Conservation (phyloP, 2,329 filamentous ascomycete genomes). For the Pseudopithomyces maydicus region DNA sequence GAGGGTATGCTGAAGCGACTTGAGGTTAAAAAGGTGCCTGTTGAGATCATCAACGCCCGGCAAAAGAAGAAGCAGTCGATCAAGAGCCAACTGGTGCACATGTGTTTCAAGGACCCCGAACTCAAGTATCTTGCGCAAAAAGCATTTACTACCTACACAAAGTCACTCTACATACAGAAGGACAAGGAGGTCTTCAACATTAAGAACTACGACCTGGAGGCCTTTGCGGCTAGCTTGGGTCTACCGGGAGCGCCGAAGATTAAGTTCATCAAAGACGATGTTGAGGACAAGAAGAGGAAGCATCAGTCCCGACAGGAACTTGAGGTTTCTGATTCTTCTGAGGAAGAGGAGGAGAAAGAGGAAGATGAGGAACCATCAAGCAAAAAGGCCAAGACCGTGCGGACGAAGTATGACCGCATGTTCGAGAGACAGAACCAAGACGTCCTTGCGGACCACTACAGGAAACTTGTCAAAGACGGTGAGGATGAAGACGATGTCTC, state of each 20-base stretch:
- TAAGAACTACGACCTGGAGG: slow-evolving; percentile 81
- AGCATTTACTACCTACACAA: slow-evolving; percentile 88
- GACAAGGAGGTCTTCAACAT: slow-evolving; percentile 92
- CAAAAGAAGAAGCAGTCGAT: slow-evolving; percentile 89
- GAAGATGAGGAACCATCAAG: slow-evolving; percentile 55
- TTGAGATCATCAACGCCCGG: slow-evolving; percentile 84
- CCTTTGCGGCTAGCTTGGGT: slow-evolving; percentile 82
- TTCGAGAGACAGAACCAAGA: slow-evolving; percentile 97
- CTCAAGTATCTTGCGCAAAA: slow-evolving; percentile 96
- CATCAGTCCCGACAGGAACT: slow-evolving; percentile 76
- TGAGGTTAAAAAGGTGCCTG: slow-evolving; percentile 86
- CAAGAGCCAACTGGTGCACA: slow-evolving; percentile 82
- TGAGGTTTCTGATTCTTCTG: slow-evolving; percentile 63
- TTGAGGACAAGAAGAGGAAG: slow-evolving; percentile 81
- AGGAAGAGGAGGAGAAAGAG: slow-evolving; percentile 59
- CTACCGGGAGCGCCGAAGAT: slow-evolving; percentile 91
- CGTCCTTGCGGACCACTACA: slow-evolving; percentile 91
- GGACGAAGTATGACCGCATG: slow-evolving; percentile 97
- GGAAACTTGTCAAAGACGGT: slow-evolving; percentile 73
- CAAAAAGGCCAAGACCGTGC: slow-evolving; percentile 67
- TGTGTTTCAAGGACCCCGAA: slow-evolving; percentile 94
- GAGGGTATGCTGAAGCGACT: slow-evolving; percentile 85
- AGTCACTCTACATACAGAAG: slow-evolving; percentile 83
- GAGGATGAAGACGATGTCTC: slow-evolving; percentile 50
- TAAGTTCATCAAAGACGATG: slow-evolving; percentile 86